phyloP scores from a whole-genome alignment of 139 green algal genomes.

The Tetradesmus obliquus region DNA sequence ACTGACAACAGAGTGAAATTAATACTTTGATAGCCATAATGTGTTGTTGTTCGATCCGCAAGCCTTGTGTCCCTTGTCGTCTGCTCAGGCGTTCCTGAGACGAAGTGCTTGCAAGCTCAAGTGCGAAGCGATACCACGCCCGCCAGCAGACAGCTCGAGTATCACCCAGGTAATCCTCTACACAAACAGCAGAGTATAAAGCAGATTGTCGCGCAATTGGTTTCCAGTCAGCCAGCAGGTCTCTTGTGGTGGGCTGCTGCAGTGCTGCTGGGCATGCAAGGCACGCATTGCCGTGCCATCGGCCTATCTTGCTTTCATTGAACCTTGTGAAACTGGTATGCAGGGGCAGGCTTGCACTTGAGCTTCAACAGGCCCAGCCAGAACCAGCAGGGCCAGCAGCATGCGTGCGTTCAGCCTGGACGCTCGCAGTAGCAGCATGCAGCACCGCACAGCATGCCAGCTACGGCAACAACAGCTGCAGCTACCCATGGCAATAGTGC shows the following conservation, averaged over 20 bases:
- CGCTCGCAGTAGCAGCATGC: neutral
- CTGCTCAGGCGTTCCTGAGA: neutral
- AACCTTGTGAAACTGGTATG: neutral
- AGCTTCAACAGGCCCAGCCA: neutral
- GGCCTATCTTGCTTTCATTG: neutral
- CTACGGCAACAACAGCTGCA: neutral
- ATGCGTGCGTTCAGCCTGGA: neutral
- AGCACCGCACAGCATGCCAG: neutral
- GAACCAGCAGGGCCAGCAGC: neutral
- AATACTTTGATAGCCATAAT: neutral
- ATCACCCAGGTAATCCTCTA: too few relatives aligned
- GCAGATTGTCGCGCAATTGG: neutral
- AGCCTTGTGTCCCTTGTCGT: neutral
- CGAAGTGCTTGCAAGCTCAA: neutral
- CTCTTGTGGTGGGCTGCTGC: constrained; percentile 6
- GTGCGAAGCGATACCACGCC: neutral
- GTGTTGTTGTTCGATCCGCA: neutral
- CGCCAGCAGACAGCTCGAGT: neutral
- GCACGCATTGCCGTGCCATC: neutral
- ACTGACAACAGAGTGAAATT: neutral
- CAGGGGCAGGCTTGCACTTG: neutral
- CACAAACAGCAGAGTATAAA: neutral
- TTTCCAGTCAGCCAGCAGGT: neutral
- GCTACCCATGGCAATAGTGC: neutral
- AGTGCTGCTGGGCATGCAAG: neutral